Conservation (phyloP, 2,329 filamentous ascomycete species). For the Arthrobotrys sinensis region DNA sequence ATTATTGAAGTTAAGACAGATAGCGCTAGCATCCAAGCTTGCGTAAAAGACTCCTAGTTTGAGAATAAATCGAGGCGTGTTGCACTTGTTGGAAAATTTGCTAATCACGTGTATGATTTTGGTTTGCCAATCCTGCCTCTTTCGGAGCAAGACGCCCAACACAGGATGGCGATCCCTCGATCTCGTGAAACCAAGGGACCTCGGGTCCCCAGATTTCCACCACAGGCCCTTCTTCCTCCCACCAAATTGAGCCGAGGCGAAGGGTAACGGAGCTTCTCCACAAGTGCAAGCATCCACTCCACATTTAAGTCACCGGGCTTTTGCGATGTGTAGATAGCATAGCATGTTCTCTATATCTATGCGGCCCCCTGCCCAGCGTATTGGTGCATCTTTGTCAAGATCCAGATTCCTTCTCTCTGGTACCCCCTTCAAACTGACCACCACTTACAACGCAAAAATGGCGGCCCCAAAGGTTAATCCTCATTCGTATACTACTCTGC, state of each 20-base stretch:
- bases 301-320: neutral
- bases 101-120: too few relatives aligned
- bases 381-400: conserved; percentile 1
- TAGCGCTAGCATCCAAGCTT: too few relatives aligned
- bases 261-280: conserved; percentile 12
- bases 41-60: too few relatives aligned
- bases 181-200: conserved; percentile 1
- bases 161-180: too few relatives aligned
- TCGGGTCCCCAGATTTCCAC: neutral
- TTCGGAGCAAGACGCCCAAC: too few relatives aligned
- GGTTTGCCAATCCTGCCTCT: too few relatives aligned
- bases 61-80: too few relatives aligned
- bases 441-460: conserved; percentile 22
- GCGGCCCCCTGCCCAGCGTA: conserved; percentile 17
- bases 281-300: conserved; percentile 11
- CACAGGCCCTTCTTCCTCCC: neutral
- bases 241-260: conserved; percentile 55
- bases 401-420: conserved; percentile 13
- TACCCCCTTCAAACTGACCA: conserved; percentile 6
- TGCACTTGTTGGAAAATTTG: too few relatives aligned
- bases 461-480: conserved; percentile 34
- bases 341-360: conserved; percentile 33
- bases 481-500: conserved; percentile 57
- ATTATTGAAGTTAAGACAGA: too few relatives aligned
- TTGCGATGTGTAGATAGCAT: neutral